Base-by-base conservation (phyloP, 78 protist genomes). In the Creolimax fragrantissima region DNA sequence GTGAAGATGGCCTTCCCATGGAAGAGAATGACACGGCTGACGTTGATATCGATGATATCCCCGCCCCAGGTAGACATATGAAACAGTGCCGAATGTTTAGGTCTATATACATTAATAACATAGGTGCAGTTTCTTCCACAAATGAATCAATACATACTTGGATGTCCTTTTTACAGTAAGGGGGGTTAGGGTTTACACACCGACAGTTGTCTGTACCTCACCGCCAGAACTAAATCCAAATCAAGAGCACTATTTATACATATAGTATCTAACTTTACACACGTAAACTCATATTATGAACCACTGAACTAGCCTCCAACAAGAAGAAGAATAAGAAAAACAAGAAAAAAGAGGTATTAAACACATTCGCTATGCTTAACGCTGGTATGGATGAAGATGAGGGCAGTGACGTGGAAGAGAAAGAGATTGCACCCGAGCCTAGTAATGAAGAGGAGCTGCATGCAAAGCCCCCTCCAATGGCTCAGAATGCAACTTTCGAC, bases 271-370 rank as follows among this genome's bases (percentile, higher is more conserved):
- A n/a, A n/a, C n/a, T n/a, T n/a, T n/a, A n/a, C n/a, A n/a, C n/a
- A n/a, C n/a, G n/a, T n/a, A n/a, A n/a, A n/a, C n/a, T n/a, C n/a
- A n/a, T n/a, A n/a, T n/a, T n/a, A n/a, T n/a, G n/a, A n/a, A n/a
- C n/a, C n/a, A n/a, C n/a, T n/a, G n/a, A n/a, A n/a, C n/a, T n/a
- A n/a, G n/a, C n/a, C n/a, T n/a, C n/a, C n/a, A n/a, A n/a, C 11
- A 39, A 39, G 43, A 17, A 85, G 37, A 39, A 11, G 41, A 24
- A 43, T 3, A 86, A 86, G 90, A 86, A 86, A 43, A 36, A 5
- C 81, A 89, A 89, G 86, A 66, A 39, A 89, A 92, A 92, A 85
- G 3, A 45, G 94, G 35, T 88, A 43, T 43, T 11, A 90, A 5
- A 74, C 2, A n/a, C 39, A 35, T 6, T 3, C 42, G 11, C 6